phyloP scores from a whole-genome alignment of 2,329 filamentous ascomycete genomes.

The Phialemoniopsis sp. region DNA sequence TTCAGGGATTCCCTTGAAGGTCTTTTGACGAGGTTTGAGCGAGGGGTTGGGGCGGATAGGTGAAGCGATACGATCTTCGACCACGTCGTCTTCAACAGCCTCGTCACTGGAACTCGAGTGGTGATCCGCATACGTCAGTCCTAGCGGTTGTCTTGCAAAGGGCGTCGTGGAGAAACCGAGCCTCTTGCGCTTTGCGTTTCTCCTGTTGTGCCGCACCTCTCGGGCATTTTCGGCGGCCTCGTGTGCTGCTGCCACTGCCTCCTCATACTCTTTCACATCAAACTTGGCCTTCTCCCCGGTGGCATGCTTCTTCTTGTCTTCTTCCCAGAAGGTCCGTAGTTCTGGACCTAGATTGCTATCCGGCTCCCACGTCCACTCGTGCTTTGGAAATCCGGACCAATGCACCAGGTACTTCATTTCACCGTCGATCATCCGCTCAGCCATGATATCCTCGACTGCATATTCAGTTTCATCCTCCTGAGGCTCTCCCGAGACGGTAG shows the following conservation, averaged over 20 bases:
- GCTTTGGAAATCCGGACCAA: slow-evolving; percentile 57
- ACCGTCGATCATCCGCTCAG: slow-evolving; percentile 30
- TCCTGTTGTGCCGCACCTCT: slow-evolving; percentile 30
- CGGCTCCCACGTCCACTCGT: slow-evolving; percentile 56
- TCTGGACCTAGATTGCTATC: slow-evolving; percentile 31
- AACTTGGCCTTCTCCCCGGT: slow-evolving; percentile 27
- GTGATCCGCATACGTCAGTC: not conserved
- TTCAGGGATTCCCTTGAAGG: slow-evolving; percentile 7
- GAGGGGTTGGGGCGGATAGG: not conserved
- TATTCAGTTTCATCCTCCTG: slow-evolving; percentile 41
- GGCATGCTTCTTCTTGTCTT: slow-evolving; percentile 28
- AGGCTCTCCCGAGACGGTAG: slow-evolving; percentile 30
- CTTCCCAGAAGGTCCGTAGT: slow-evolving; percentile 37
- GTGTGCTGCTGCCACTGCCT: slow-evolving; percentile 16
- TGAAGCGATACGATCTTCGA: too few relatives aligned
- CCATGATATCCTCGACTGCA: slow-evolving; percentile 49
- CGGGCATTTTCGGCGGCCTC: slow-evolving; percentile 18
- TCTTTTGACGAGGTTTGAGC: slow-evolving; percentile 9
- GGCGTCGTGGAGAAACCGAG: slow-evolving; percentile 26
- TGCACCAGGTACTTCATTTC: slow-evolving; percentile 52
- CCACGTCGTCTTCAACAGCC: slow-evolving; percentile 15
- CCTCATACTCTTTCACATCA: slow-evolving; percentile 29
- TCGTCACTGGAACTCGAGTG: slow-evolving; percentile 15
- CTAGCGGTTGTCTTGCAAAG: too few relatives aligned
- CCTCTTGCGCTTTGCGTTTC: slow-evolving; percentile 37